Evolutionary conservation across 495 filamentous ascomycete species (phyloP).

Genomic region (Penicillium desertorum): DNA sequence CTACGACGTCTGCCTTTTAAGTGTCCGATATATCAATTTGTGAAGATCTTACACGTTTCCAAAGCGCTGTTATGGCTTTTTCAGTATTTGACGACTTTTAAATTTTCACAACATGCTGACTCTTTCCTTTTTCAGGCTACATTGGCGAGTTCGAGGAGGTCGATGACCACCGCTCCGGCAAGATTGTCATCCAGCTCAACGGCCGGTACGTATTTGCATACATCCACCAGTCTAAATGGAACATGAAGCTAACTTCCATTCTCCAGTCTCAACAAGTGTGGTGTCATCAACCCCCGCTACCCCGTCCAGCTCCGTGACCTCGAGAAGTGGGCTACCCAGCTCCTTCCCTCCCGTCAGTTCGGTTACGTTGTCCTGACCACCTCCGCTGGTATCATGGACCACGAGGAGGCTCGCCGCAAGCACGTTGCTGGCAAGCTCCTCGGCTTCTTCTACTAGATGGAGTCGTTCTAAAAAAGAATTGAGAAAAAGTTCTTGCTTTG

Average conservation of each 20-base stretch:
- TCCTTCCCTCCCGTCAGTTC: conserved; percentile 98
- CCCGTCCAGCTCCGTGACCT: conserved; percentile 95
- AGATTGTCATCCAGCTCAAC: conserved; percentile 96
- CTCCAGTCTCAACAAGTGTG: conserved; percentile 89
- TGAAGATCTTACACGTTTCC: conserved; percentile 94
- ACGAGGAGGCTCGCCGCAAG: conserved; percentile 98
- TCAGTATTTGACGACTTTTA: conserved; percentile 84
- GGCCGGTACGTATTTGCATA: conserved; percentile 52
- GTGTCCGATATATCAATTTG: conserved; percentile 85
- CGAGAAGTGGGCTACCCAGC: conserved; percentile 99
- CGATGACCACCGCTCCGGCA: conserved; percentile 97
- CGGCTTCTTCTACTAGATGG: conserved; percentile 89
- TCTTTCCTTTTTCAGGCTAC: conserved; percentile 66
- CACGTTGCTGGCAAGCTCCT: conserved; percentile 96
- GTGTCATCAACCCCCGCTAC: conserved; percentile 98
- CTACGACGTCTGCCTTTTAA: conserved; percentile 98
- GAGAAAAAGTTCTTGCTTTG: conserved; percentile 36
- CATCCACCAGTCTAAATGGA: not conserved
- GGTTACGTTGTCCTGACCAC: conserved; percentile 98
- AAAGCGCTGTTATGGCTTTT: conserved; percentile 51
- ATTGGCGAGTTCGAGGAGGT: conserved; percentile 99
- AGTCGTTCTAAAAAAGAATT: conserved; percentile 25
- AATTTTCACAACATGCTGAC: conserved; percentile 83
- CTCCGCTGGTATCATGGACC: conserved; percentile 99
- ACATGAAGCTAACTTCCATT: not conserved